Evolutionary conservation across 805 yeast genomes (phyloP).

Genomic region (Starmerella stigmatis): DNA sequence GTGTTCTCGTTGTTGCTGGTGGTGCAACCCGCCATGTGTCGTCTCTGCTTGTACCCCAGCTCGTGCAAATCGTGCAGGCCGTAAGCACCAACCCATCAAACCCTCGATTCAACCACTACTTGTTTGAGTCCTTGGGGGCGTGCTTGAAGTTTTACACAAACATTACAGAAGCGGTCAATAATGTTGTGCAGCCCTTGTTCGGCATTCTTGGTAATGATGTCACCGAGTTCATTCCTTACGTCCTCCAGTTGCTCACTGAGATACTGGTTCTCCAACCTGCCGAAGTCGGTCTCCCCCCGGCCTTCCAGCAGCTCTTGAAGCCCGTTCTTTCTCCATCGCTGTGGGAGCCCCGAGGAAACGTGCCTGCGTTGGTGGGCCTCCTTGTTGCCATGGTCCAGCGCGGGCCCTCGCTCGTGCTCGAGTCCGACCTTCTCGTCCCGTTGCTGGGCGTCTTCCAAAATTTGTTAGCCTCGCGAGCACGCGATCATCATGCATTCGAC

Average conservation of each 20-base stretch:
- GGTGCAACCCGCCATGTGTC: conserved; percentile 32
- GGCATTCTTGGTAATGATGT: conserved; percentile 68
- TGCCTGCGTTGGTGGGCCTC: conserved; percentile 83
- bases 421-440: conserved; percentile 47
- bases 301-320: conserved; percentile 55
- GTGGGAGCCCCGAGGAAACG: conserved; percentile 89
- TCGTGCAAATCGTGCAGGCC: conserved; percentile 55
- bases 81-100: conserved; percentile 88
- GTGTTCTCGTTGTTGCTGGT: conserved; percentile 68
- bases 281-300: conserved; percentile 45
- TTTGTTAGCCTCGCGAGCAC: conserved; percentile 69
- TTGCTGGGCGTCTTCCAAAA: conserved; percentile 95
- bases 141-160: conserved; percentile 43
- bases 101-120: conserved; percentile 83
- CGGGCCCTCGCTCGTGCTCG: conserved; percentile 34
- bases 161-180: conserved; percentile 33
- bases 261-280: conserved; percentile 44
- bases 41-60: conserved; percentile 45
- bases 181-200: conserved; percentile 58
- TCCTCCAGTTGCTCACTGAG: conserved; percentile 79
- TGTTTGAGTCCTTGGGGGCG: conserved; percentile 79
- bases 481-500: conserved; percentile 79
- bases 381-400: conserved; percentile 54
- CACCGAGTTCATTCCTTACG: conserved; percentile 88
- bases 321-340: conserved; percentile 83